A percentile compares a stretch with the other conserved stretches of the same genome.
These are phyloP conservation scores for Plasmodium fragile DNA, from an alignment of 169 alveolate species.

Conservation along the genomic window DNA sequence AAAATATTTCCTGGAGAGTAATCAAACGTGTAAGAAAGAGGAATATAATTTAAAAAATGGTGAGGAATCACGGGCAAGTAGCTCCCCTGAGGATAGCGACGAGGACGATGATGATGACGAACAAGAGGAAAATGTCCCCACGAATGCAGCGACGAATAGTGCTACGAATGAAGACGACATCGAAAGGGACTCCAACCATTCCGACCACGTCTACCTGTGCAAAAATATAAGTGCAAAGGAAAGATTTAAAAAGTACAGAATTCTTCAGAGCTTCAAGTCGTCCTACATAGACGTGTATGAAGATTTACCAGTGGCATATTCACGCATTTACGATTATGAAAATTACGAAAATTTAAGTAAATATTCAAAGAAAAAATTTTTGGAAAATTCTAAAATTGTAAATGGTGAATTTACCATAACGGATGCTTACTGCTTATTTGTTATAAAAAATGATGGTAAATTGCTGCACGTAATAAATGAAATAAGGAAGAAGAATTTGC, in stretches of 20 bases:
- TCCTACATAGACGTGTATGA: slow-evolving; percentile 95
- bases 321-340: slow-evolving; percentile 92
- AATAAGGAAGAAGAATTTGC: slow-evolving; percentile 53
- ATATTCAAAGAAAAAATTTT: slow-evolving; percentile 76
- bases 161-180: not conserved
- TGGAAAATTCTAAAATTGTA: slow-evolving; percentile 62
- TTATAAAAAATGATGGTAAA: slow-evolving; percentile 76
- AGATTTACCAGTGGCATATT: slow-evolving; percentile 92
- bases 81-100: not conserved
- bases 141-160: not conserved
- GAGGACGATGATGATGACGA: not conserved
- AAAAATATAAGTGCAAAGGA: slow-evolving; percentile 81
- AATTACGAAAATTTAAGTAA: slow-evolving; percentile 83
- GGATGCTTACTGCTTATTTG: slow-evolving; percentile 63
- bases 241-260: slow-evolving; percentile 92
- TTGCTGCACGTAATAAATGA: slow-evolving; percentile 19
- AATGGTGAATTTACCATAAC: slow-evolving; percentile 42
- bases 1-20: not conserved
- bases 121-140: not conserved
- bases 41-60: not conserved
- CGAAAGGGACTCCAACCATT: slow-evolving; percentile 26
- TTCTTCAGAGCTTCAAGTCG: slow-evolving; percentile 91
- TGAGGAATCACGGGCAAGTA: not conserved
- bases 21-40: not conserved
- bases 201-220: slow-evolving; percentile 32